Percentiles rank a stretch among this genome's conserved stretches.
phyloP scores from a whole-genome alignment of 2,329 filamentous ascomycete genomes.

The Sclerotinia spermophila region DNA sequence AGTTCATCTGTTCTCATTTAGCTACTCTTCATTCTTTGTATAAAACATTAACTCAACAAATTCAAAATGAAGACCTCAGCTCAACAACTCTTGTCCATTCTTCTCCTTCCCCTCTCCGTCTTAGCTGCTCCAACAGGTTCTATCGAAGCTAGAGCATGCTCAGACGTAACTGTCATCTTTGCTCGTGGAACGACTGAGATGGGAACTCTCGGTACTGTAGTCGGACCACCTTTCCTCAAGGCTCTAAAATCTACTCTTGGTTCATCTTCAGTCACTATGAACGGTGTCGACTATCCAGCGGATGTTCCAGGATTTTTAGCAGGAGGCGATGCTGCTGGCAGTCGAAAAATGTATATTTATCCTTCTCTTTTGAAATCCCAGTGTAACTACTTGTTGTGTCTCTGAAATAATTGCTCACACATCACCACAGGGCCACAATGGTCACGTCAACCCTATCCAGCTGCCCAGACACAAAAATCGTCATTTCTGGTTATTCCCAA shows the following conservation, averaged over 20 bases:
- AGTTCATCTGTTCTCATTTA: neutral
- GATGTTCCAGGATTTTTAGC: slow-evolving; percentile 44
- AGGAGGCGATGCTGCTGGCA: slow-evolving; percentile 45
- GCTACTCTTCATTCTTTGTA: neutral
- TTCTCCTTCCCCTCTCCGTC: slow-evolving; percentile 6
- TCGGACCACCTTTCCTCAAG: slow-evolving; percentile 31
- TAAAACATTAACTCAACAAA: neutral
- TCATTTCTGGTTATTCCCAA: slow-evolving; percentile 26
- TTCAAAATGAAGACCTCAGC: slow-evolving; percentile 13
- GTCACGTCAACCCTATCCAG: neutral
- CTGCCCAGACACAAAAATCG: slow-evolving; percentile 22
- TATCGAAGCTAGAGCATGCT: slow-evolving; percentile 22
- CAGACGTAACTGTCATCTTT: slow-evolving; percentile 31
- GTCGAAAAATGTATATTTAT: slow-evolving; percentile 40
- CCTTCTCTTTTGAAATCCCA: neutral
- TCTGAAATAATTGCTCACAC: slow-evolving; percentile 15
- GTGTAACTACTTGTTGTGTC: neutral
- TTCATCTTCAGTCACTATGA: slow-evolving; percentile 44
- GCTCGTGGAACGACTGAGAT: slow-evolving; percentile 31
- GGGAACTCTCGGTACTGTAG: slow-evolving; percentile 29
- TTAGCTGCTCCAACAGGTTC: slow-evolving; percentile 5
- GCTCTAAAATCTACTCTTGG: slow-evolving; percentile 41
- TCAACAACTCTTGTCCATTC: slow-evolving; percentile 5
- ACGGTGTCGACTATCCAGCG: slow-evolving; percentile 53
- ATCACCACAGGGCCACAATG: slow-evolving; percentile 12